Conservation (phyloP, 495 filamentous ascomycete genomes). For the Pyrenopolyporus hunteri region DNA sequence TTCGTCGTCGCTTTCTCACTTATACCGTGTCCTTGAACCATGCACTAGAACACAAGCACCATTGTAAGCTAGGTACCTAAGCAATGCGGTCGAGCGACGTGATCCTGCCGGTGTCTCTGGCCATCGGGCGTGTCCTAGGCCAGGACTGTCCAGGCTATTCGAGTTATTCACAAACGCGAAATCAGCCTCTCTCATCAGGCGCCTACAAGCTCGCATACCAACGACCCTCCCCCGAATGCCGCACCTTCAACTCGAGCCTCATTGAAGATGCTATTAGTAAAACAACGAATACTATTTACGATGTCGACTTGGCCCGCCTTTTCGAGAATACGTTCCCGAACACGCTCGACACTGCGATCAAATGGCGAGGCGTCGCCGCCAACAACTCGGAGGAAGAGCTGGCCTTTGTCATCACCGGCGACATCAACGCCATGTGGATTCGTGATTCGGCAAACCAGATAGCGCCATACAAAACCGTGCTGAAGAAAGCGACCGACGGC, state of each 20-base stretch:
- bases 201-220: slow-evolving; percentile 59
- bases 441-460: slow-evolving; percentile 68
- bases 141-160: slow-evolving; percentile 36
- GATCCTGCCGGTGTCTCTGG: slow-evolving; percentile 1
- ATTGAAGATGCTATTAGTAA: slow-evolving; percentile 59
- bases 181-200: slow-evolving; percentile 49
- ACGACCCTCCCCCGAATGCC: slow-evolving; percentile 61
- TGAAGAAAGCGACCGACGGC: slow-evolving; percentile 56
- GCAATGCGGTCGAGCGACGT: slow-evolving; percentile 21
- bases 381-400: slow-evolving; percentile 63
- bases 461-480: slow-evolving; percentile 62
- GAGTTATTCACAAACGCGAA: slow-evolving; percentile 33
- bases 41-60: no score
- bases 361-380: slow-evolving; percentile 62
- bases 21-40: not conserved
- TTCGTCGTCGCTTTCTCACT: not conserved
- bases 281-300: slow-evolving; percentile 54
- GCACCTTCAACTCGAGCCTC: slow-evolving; percentile 60
- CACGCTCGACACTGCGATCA: slow-evolving; percentile 66
- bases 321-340: slow-evolving; percentile 68
- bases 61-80: no score
- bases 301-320: slow-evolving; percentile 65
- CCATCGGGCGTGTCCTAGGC: slow-evolving; percentile 8
- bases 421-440: slow-evolving; percentile 72
- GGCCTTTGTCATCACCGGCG: slow-evolving; percentile 68